These are phyloP conservation scores for Echinochloa phyllopogon DNA, from an alignment of 176 grass and related monocot genomes.

Conservation along the genomic window DNA sequence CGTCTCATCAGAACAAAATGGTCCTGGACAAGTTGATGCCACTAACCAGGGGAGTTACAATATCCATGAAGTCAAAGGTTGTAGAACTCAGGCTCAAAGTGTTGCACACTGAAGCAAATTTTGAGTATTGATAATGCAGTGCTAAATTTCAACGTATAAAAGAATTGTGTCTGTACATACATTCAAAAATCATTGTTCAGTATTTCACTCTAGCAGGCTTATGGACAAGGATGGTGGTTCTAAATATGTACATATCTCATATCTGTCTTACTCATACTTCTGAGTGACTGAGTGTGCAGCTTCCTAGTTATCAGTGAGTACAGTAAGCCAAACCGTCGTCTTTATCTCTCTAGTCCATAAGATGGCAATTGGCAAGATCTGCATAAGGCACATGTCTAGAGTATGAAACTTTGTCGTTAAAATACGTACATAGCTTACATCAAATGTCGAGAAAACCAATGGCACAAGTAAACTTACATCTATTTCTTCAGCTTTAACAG, in stretches of 20 bases:
- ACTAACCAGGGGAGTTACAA: not conserved
- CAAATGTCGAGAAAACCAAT: not conserved
- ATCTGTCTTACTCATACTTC: constrained; percentile 1
- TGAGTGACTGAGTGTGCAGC: not conserved
- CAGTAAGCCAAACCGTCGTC: not conserved
- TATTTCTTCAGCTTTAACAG: constrained; percentile 61
- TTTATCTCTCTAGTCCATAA: not conserved
- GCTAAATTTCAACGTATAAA: not conserved
- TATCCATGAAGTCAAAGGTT: not conserved
- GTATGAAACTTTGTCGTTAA: not conserved
- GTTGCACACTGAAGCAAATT: not conserved
- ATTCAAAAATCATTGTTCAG: not conserved
- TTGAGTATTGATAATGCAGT: not conserved
- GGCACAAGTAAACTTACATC: constrained; percentile 32
- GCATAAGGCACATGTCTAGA: constrained; percentile 5
- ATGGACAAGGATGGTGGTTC: not conserved
- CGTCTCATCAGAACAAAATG: too few relatives aligned
- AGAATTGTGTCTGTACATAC: not conserved
- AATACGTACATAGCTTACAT: not conserved
- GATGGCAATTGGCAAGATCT: not conserved
- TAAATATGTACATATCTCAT: constrained; percentile 36
- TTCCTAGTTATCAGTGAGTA: not conserved
- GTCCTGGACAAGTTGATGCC: too few relatives aligned
- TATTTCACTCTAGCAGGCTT: not conserved
- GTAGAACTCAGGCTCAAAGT: not conserved